phyloP scores from a whole-genome alignment of 1,284 basidiomycete species.

The Malassezia obtusa region DNA sequence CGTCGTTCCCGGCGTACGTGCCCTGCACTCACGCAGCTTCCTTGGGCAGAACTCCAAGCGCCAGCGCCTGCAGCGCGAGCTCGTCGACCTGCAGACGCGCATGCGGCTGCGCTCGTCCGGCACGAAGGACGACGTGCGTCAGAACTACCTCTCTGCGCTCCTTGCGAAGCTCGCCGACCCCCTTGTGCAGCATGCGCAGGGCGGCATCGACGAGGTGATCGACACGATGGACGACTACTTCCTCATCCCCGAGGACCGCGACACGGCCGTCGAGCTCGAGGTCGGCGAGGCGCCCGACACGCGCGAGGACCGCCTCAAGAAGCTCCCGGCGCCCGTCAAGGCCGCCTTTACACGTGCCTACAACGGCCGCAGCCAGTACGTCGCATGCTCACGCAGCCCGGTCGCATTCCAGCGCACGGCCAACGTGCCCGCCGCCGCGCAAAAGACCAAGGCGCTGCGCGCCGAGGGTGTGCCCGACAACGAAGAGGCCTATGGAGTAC shows the following conservation, averaged over 20 bases:
- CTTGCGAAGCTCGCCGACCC: conserved; percentile 71
- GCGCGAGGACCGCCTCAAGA: conserved; percentile 62
- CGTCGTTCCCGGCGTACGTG: conserved; percentile 25
- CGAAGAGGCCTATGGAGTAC: conserved; percentile 13
- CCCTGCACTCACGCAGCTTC: conserved; percentile 54
- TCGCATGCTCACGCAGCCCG: conserved; percentile 5
- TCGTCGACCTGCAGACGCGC: conserved; percentile 82
- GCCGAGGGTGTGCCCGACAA: conserved; percentile 11
- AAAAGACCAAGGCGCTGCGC: conserved; percentile 6
- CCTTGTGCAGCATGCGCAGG: conserved; percentile 55
- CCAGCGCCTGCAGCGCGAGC: conserved; percentile 65
- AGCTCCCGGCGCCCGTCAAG: conserved; percentile 72
- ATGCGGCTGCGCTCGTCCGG: conserved; percentile 90
- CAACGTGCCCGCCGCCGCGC: background rate
- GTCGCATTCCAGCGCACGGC: conserved; percentile 11
- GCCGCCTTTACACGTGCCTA: conserved; percentile 62
- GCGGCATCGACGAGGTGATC: conserved; percentile 69
- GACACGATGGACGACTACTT: conserved; percentile 86
- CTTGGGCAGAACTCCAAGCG: conserved; percentile 94
- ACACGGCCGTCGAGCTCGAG: conserved; percentile 83
- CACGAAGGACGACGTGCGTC: conserved; percentile 74
- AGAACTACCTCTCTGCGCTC: conserved; percentile 77
- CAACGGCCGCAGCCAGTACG: conserved; percentile 11
- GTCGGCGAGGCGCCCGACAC: conserved; percentile 60
- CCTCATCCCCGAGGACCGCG: conserved; percentile 88